Conservation (phyloP, 2,329 filamentous ascomycete species). For the Madurella fahalii region DNA sequence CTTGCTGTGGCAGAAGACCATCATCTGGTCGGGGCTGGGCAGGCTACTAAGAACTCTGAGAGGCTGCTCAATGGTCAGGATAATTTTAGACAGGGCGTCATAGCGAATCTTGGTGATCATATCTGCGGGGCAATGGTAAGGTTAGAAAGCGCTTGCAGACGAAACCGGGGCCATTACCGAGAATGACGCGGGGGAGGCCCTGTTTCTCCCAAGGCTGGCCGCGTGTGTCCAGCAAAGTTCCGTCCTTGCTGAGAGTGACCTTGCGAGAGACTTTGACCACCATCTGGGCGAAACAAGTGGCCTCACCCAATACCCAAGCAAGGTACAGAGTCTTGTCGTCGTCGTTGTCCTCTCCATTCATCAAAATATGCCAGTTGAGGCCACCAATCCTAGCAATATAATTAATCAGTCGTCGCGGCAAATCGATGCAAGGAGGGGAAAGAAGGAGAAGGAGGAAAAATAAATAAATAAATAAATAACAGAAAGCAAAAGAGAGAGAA, state of each 20-base stretch:
- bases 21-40: slow-evolving; percentile 1
- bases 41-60: slow-evolving; percentile 17
- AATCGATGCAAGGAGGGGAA: neutral
- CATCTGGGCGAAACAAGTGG: slow-evolving; percentile 16
- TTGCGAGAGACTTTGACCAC: slow-evolving; percentile 19
- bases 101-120: slow-evolving; percentile 16
- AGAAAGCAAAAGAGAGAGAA: too few relatives aligned
- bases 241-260: slow-evolving; percentile 16
- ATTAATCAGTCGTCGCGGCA: neutral
- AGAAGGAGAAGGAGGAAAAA: too few relatives aligned
- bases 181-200: slow-evolving; percentile 14
- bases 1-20: slow-evolving; percentile 20
- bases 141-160: neutral
- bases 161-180: slow-evolving; percentile 7
- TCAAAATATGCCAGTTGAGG: slow-evolving; percentile 14
- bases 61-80: slow-evolving; percentile 13
- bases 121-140: slow-evolving; percentile 8
- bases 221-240: slow-evolving; percentile 16
- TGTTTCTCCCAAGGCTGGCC: slow-evolving; percentile 21
- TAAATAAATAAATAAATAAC: too few relatives aligned
- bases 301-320: slow-evolving; percentile 25
- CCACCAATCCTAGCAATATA: slow-evolving; percentile 4
- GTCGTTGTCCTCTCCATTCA: slow-evolving; percentile 9
- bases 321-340: slow-evolving; percentile 23
- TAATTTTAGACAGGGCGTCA: slow-evolving; percentile 14